Percentiles rank a stretch among this genome's conserved stretches.
Evolutionary conservation across 306 rosid species (phyloP).

Genomic region (Casuarina equisetifolia): DNA sequence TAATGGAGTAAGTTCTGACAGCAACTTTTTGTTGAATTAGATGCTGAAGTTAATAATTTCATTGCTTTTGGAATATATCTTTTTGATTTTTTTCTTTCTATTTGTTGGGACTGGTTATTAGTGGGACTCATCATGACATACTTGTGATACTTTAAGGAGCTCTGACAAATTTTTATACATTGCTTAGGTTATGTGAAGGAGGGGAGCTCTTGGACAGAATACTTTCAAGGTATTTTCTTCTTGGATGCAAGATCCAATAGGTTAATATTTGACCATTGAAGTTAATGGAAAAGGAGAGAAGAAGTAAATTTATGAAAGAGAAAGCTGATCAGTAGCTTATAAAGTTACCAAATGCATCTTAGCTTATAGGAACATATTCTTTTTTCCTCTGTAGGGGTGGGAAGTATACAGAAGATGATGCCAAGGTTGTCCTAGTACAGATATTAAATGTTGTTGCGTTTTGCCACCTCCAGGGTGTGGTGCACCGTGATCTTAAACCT

Average conservation of each 20-base stretch:
- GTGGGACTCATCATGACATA: background rate
- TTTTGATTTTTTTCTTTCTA: constrained; percentile 17
- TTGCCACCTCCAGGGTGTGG: constrained; percentile 96
- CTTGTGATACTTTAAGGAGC: background rate
- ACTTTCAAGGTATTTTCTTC: constrained; percentile 63
- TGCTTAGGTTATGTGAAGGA: constrained; percentile 81
- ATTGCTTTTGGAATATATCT: constrained; percentile 2
- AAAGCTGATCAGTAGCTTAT: constrained; percentile 7
- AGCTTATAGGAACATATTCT: constrained; percentile 16
- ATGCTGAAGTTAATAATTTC: constrained; percentile 2
- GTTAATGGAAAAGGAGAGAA: constrained; percentile 6
- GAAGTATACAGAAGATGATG: constrained; percentile 90
- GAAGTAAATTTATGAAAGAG: constrained; percentile 6
- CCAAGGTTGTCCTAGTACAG: constrained; percentile 71
- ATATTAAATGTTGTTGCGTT: constrained; percentile 81
- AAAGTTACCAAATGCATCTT: background rate
- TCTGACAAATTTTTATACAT: constrained; percentile 10
- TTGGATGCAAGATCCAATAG: constrained; percentile 14
- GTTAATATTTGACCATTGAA: constrained; percentile 8
- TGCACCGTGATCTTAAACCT: constrained; percentile 95
- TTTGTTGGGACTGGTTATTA: constrained; percentile 9
- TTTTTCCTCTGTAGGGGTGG: constrained; percentile 72
- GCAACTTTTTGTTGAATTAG: constrained; percentile 14
- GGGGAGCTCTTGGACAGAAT: constrained; percentile 97
- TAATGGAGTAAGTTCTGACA: constrained; percentile 79